Evolutionary conservation across 2,329 filamentous ascomycete genomes (phyloP), one percentile per base, ranked within the genome.

Genomic region (Penicillium janthinellum): DNA sequence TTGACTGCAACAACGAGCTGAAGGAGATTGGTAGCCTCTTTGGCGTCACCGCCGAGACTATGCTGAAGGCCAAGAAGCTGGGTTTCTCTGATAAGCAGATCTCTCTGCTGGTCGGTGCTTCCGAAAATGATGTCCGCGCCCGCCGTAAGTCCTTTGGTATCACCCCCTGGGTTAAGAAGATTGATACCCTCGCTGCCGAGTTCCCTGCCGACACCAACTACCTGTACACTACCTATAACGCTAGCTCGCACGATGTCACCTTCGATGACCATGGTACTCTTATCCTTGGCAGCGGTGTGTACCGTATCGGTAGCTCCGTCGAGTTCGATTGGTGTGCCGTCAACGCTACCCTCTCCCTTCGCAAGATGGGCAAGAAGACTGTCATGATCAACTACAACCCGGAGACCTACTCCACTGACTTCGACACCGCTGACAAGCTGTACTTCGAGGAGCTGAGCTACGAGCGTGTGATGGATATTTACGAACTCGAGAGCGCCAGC

Each of bases 261-360:
- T 98, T 99, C 67, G 90, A 97, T 67, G 94, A 98, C 75, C 90
- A 96, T 68, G 93, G 94, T 64, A 90, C 88, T 48, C 81, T 99
- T 57, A 89, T 98, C 59, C 86, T 99, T 14, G 95, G 95, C 61
- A 94, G 90, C 73, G 95, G 95, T 79, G 95, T 98, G 22, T 99
- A 99, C 85, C 88, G 95, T 75, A 99, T 98, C 74, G 95, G 95
- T 72, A 94, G 90, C 80, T 97, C 93, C 6, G 95, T 99, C 54
- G 95, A 99, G 79, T 99, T 99, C 74, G 94, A 99, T 79, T 98
- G 94, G 94, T 98, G 94, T 76, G 92, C 93, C 64, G 92, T 97
- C 62, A 95, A 92, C 72, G 90, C 92, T 64, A 93, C 92, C 11
- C 84, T 91, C 63, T 90, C 92, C 44, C 84, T 98, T 64, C 87